Evolutionary conservation across 352 stramenopile genomes (phyloP), one percentile per base, ranked within the genome.

Genomic region (Globisporangium perplexum): DNA sequence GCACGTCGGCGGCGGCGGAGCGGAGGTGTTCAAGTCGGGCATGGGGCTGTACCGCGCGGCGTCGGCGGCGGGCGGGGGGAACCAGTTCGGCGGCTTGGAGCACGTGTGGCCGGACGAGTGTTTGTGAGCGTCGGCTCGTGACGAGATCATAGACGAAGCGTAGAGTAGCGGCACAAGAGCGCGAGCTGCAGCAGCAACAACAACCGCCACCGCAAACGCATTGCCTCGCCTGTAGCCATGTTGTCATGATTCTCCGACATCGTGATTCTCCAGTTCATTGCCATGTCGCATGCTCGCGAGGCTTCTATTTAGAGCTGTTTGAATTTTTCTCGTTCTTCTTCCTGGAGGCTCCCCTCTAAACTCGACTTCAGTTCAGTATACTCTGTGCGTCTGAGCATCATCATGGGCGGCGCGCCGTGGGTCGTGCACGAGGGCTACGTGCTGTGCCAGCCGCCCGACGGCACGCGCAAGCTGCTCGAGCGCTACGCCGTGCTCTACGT

Each of bases 401-500:
- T 24, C 15, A 39, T 22, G 45, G 83, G 83, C 71, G 68, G 72
- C 48, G 45, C 33, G 45, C 68, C 69, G 41, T 86, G 73, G 73
- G 53, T 86, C 66, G 73, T 86, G 36, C 69, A 79, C 20, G 73
- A 86, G 56, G 75, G 75, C 26, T 83, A 79, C 49, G 48, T 84
- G 49, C 75, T 77, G 46, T 68, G 42, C 46, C 70, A 73, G 56
- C 60, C 48, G 8, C 70, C 78, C 30, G 67, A 57, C 14, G 3
- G 18, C 38, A 18, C 7, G 17, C 33, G 23, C 18, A 62, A 62
- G 35, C 44, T 41, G 22, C 35, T 60, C 6, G 81, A 91, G 54
- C 68, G 80, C 42, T 92, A 88, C 54, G 71, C 80, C 35, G 81
- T 92, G 60, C 72, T 92, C 45, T 73, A 71, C 10, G 76, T 90